These are phyloP conservation scores for Tephrocybe sp. DNA, from an alignment of 768 basidiomycete species.

Conservation along the genomic window DNA sequence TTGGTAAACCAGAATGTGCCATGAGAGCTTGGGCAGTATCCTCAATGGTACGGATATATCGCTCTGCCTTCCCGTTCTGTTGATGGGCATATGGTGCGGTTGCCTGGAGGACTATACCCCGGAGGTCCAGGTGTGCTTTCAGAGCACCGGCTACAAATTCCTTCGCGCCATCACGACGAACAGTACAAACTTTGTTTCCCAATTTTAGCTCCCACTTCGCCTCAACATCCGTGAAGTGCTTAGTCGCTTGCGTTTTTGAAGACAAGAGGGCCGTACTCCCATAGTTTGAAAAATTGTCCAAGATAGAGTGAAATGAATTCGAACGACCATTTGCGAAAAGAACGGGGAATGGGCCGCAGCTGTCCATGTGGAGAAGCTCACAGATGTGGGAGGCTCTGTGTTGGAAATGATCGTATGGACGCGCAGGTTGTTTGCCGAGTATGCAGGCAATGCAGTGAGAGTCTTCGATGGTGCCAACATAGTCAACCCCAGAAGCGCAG, in stretches of 20 bases:
- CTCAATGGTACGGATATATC: slow-evolving; percentile 25
- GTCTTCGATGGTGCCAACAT: slow-evolving; percentile 1
- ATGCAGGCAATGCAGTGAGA: slow-evolving; percentile 21
- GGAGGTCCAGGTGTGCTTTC: background rate
- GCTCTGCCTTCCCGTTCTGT: slow-evolving; percentile 32
- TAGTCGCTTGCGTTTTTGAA: slow-evolving; percentile 2
- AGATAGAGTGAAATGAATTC: slow-evolving; percentile 5
- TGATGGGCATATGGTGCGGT: slow-evolving; percentile 28
- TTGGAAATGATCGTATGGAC: slow-evolving; percentile 10
- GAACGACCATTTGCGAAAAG: slow-evolving; percentile 10
- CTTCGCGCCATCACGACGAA: background rate
- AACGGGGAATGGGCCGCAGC: slow-evolving; percentile 21
- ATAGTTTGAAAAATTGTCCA: slow-evolving; percentile 18
- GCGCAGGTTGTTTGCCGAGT: slow-evolving; percentile 22
- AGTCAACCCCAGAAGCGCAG: slow-evolving; percentile 17
- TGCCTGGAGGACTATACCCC: slow-evolving; percentile 21
- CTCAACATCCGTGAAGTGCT: background rate
- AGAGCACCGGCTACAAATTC: background rate
- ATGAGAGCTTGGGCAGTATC: slow-evolving; percentile 22
- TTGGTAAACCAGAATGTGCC: slow-evolving; percentile 21
- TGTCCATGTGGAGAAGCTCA: slow-evolving; percentile 26
- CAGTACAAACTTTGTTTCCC: background rate
- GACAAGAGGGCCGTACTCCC: slow-evolving; percentile 9
- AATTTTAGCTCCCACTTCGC: background rate
- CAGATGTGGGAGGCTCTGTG: slow-evolving; percentile 8